Conservation (phyloP, 441 rosid species). For the Biscutella laevigata region DNA sequence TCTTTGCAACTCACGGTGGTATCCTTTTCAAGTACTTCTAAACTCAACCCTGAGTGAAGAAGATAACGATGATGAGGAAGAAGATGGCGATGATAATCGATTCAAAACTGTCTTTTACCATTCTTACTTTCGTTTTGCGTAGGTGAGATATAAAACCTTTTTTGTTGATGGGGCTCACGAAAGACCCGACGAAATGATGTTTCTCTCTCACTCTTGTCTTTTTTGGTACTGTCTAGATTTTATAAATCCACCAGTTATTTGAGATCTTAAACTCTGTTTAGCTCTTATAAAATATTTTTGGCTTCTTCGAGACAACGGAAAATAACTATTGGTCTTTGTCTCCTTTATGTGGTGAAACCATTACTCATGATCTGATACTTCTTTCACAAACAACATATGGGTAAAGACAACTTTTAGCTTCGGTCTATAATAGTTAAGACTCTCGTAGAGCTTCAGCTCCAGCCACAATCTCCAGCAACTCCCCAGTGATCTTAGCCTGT, state of each 20-base stretch:
- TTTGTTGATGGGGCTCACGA: constrained; percentile 20
- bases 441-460: constrained; percentile 55
- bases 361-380: neutral
- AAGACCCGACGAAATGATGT: constrained; percentile 24
- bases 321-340: neutral
- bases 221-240: constrained; percentile 21
- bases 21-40: constrained; percentile 42
- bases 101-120: constrained; percentile 19
- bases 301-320: neutral
- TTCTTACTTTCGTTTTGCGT: constrained; percentile 19
- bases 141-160: constrained; percentile 18
- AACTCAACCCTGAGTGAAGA: constrained; percentile 18
- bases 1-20: constrained; percentile 66
- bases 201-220: neutral
- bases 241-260: constrained; percentile 24
- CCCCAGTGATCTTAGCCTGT: constrained; percentile 64
- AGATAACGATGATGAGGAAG: constrained; percentile 13
- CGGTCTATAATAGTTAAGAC: constrained; percentile 23
- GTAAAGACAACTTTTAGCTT: neutral
- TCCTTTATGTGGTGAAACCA: neutral
- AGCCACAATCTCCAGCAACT: constrained; percentile 63
- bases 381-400: constrained; percentile 1
- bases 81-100: constrained; percentile 15
- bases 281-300: constrained; percentile 4
- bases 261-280: too few relatives aligned